Base-by-base conservation (phyloP, 768 basidiomycete species). In the Psilocybe subaeruginosa region DNA sequence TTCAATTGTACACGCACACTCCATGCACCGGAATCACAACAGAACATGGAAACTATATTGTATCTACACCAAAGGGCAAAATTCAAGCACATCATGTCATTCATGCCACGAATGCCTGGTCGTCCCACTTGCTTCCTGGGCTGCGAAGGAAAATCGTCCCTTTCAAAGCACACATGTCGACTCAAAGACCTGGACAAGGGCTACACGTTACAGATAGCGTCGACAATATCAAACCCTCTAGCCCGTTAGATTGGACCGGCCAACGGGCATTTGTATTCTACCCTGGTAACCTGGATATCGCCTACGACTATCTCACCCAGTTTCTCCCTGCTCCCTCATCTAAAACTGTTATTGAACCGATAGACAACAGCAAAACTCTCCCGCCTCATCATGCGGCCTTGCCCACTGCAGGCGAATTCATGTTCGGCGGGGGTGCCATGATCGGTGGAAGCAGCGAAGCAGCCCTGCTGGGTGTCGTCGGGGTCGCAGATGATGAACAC, bases 81-180 rank as follows among this genome's bases (percentile, higher is more conserved):
- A 78, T 92, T 27, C 72, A 66, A 14, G 76, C 91, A 0, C 74
- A 72, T 2, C 90, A 92, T 70, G 79, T 96, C 46, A 77, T 96
- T 9, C 93, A 94, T 69, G 91, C 92, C 2, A 94, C 92, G 2
- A 97, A 97, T 70, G 93, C 83, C 17, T 95, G 93, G 86, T 77
- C 80, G 2, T 85, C 91, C 0, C 87, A 91, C 64, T 82, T 96
- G 47, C 76, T 96, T 57, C 77, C 80, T 11, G 81, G 82, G 0
- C 77, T 91, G 76, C 82, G 85, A 17, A 77, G 77, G 54, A 90
- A 85, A 69, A 83, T 91, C 60, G 69, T 90, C 16, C 89, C 91
- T 29, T 64, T 79, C 23, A 77, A 87, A 55, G 85, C 81, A 45
- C 76, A 77, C 62, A 87, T 91, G 88, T 84, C 84, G 35, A 86